Evolutionary conservation across 805 yeast species (phyloP), one percentile per base, ranked within the genome.

Genomic region (Groenewaldozyma salmanticensis): DNA sequence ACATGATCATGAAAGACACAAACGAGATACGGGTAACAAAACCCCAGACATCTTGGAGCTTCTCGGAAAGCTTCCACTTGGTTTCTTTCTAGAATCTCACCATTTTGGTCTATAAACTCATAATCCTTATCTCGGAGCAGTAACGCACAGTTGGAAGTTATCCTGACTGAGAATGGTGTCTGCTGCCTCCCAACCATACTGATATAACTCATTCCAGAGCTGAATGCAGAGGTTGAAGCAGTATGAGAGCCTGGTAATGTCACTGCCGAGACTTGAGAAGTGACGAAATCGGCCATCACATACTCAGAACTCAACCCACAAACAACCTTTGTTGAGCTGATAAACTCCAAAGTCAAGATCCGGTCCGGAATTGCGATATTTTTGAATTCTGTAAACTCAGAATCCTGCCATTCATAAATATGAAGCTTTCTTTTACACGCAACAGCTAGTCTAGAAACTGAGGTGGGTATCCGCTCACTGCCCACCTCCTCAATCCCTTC

Each of bases 11-110:
- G 40, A 21, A 58, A 49, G 1, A 54, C 47, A 4, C 61, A 38
- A 4, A 70, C 38, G 11, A 70, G 43, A 44, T 67, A 71, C 0
- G 75, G 75, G 38, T 66, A 64, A 56, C 59, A 55, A 45, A 53
- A 63, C 22, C 50, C 56, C 13, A 65, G 48, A 39, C 43, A 42
- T 21, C 51, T 46, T 6, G 69, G 64, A 19, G 49, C 35, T 13
- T 27, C 21, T n/a, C 5, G n/a, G 19, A 19, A 21, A 17, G 13
- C 7, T 11, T 37, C 40, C 7, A 33, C 17, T 4, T 16, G 21
- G 9, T 33, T 11, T n/a, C 38, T 37, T 11, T 38, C 38, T 21
- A 52, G 31, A 5, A 42, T 13, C 22, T 38, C 37, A 15, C 51
- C 50, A 17, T 42, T 39, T 7, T 32, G 13, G 21, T 48, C 51